phyloP scores from a whole-genome alignment of 2,329 filamentous ascomycete genomes.

The Fusarium proliferatum region DNA sequence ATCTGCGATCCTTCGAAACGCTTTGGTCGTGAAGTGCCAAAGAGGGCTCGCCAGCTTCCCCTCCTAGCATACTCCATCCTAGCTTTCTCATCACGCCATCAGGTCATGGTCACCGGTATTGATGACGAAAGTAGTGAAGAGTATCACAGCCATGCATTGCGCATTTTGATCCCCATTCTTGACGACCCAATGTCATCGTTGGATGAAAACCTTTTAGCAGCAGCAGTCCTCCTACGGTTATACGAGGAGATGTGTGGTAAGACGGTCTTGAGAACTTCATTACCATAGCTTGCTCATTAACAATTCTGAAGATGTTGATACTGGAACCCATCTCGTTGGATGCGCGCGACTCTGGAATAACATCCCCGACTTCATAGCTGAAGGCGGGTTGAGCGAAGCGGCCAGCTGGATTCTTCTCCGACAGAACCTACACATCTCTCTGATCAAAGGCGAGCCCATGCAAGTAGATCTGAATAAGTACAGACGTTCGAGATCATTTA shows the following conservation, averaged over 20 bases:
- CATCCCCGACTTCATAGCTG: constrained; percentile 43
- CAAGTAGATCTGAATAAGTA: constrained; percentile 53
- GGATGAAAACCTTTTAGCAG: constrained; percentile 54
- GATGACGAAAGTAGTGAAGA: constrained; percentile 49
- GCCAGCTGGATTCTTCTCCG: constrained; percentile 60
- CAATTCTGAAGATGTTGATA: constrained; percentile 36
- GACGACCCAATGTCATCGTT: constrained; percentile 49
- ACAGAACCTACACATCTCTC: constrained; percentile 61
- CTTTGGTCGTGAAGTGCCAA: constrained; percentile 55
- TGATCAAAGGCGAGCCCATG: constrained; percentile 53
- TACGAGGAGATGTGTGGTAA: constrained; percentile 56
- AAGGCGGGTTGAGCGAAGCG: constrained; percentile 54
- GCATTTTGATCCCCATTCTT: constrained; percentile 52
- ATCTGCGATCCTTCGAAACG: constrained; percentile 54
- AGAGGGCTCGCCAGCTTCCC: constrained; percentile 52
- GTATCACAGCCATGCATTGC: constrained; percentile 56
- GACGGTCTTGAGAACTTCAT: not conserved
- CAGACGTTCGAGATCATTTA: constrained; percentile 39
- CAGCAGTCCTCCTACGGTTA: constrained; percentile 51
- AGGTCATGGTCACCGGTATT: constrained; percentile 24
- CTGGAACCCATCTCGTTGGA: constrained; percentile 44
- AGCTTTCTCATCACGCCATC: constrained; percentile 42
- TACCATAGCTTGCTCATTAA: not conserved
- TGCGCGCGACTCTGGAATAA: constrained; percentile 43
- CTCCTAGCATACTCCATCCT: constrained; percentile 50